These are phyloP conservation scores for Vaccinium darrowii DNA, from an alignment of 148 eudicot species.

Conservation along the genomic window DNA sequence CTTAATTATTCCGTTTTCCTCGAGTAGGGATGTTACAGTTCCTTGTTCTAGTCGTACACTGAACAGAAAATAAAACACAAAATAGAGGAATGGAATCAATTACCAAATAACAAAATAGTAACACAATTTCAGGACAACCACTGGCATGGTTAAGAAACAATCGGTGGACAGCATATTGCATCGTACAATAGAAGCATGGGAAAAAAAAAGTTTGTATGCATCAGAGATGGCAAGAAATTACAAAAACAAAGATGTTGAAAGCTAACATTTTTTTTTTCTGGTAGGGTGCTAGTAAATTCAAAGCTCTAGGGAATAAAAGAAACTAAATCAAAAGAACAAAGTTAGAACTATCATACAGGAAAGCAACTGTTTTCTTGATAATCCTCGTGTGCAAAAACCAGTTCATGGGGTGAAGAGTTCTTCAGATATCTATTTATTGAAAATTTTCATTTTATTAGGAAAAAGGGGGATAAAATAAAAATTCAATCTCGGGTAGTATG, in stretches of 20 bases:
- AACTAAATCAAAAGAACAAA: neutral
- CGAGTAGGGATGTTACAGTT: slow-evolving; percentile 47
- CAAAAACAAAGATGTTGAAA: neutral
- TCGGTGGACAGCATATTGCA: neutral
- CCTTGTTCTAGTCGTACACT: slow-evolving; percentile 56
- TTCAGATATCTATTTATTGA: neutral
- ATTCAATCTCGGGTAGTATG: neutral
- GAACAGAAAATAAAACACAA: neutral
- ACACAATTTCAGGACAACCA: neutral
- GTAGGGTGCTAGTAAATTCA: neutral
- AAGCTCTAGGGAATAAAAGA: neutral
- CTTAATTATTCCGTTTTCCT: slow-evolving; percentile 44
- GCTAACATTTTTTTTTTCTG: neutral
- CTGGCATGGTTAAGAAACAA: neutral
- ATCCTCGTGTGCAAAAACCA: neutral
- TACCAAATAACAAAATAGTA: neutral
- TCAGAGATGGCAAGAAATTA: neutral
- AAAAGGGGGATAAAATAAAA: neutral
- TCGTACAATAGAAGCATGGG: neutral
- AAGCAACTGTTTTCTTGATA: neutral
- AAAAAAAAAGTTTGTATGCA: neutral
- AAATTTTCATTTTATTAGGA: neutral
- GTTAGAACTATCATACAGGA: neutral
- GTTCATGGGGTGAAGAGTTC: neutral
- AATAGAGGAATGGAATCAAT: neutral